Conservation (phyloP, 1,284 basidiomycete genomes). For the Cystobasidium slooffiae region DNA sequence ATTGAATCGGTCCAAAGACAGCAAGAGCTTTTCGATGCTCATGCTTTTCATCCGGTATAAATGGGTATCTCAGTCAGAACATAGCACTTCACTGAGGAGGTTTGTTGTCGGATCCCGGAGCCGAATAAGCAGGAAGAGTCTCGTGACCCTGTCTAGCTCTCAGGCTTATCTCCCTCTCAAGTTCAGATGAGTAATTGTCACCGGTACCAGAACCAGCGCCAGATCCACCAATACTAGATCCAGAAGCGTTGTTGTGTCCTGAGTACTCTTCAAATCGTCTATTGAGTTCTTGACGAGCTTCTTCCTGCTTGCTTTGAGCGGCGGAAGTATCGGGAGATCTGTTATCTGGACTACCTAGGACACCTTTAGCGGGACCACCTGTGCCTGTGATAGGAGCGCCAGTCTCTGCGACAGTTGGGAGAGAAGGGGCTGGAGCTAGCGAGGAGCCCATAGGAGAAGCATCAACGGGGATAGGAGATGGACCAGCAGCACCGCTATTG, state of each 20-base stretch:
- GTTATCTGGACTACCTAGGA: constrained; percentile 11
- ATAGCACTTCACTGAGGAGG: background rate
- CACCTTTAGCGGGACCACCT: constrained; percentile 49
- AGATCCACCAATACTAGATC: background rate
- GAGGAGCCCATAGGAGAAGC: constrained; percentile 3
- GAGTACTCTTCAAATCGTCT: constrained; percentile 40
- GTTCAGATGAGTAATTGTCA: background rate
- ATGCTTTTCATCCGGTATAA: background rate
- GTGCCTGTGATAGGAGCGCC: constrained; percentile 48
- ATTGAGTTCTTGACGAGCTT: constrained; percentile 28
- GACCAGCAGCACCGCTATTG: constrained; percentile 18
- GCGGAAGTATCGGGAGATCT: constrained; percentile 3
- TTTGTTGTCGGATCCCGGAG: background rate
- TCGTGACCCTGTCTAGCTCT: constrained; percentile 21
- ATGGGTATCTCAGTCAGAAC: background rate
- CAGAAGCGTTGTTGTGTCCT: background rate
- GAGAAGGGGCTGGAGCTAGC: constrained; percentile 25
- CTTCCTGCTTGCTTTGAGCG: constrained; percentile 36
- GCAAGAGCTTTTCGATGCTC: background rate
- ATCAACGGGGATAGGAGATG: constrained; percentile 16
- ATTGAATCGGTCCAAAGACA: no score
- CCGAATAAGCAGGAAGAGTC: constrained; percentile 32
- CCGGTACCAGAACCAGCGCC: constrained; percentile 7
- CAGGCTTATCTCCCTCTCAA: constrained; percentile 37
- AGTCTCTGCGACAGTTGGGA: constrained; percentile 52